Base-by-base conservation (phyloP, 441 rosid species). In the Capsella rubella region DNA sequence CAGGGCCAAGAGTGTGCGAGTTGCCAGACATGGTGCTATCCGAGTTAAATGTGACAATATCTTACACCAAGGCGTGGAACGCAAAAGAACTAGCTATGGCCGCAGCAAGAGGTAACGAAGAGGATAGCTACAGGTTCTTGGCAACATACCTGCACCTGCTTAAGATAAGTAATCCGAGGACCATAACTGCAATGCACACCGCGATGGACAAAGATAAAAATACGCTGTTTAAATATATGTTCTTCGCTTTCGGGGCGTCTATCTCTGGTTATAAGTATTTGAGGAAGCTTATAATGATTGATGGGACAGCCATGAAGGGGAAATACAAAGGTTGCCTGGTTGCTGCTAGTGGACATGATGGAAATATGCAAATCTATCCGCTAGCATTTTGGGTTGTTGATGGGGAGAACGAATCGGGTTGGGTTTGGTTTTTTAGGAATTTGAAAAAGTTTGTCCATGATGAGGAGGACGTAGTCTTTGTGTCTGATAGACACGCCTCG, bases 191-290 rank as follows among this genome's bases (percentile, higher is more conserved):
- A 0, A 3, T 35, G 3, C 1, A 5, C 3, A n/a, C 8, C 0
- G 0, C 13, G 5, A 6, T 3, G 5, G 35, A 32, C 6, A 32
- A 32, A 1, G 1, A 32, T 0, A 18, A 5, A 0, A 1, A 0
- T 0, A 54, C 5, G 1, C 0, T 3, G 0, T 54, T 54, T 8
- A 54, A 29, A 11, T 54, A 29, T 1, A 1, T 29, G 0, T 54
- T 28, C 1, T 54, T 29, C 0, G 12, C 37, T 0, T 55, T 31
- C 1, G 40, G 39, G 0, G 60, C 40, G 0, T 31, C 25, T 1
- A 7, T 55, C 1, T 21, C 40, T 1, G 42, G 62, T 0, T 34
- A 34, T 2, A 15, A 57, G 7, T 9, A 8, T 2, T 0, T 57
- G 3, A 8, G 14, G 3, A 56, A 56, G 12, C 28, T 56, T 0